phyloP scores from a whole-genome alignment of 805 yeast genomes.

The Pichia rugopelliculosa region DNA sequence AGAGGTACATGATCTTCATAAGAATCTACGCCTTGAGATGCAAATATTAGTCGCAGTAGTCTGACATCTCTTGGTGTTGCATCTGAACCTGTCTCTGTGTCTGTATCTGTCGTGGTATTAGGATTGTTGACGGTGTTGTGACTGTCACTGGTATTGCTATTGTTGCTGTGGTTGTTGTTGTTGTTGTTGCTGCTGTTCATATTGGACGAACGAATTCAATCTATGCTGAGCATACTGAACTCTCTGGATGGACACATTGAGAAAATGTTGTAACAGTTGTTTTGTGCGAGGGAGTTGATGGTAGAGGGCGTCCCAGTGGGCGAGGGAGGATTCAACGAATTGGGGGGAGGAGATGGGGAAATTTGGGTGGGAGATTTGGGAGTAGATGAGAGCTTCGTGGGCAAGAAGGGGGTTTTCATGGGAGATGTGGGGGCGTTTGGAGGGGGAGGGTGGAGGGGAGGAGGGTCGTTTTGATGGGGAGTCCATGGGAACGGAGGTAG shows the following conservation, averaged over 20 bases:
- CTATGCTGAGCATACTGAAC: background rate
- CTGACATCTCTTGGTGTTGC: constrained; percentile 82
- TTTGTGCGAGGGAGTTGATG: background rate
- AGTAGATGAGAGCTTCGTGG: background rate
- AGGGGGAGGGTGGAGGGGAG: background rate
- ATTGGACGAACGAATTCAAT: background rate
- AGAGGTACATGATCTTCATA: constrained; percentile 95
- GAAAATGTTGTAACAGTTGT: background rate
- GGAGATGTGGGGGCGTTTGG: background rate
- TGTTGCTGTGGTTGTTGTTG: background rate
- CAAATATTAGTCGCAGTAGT: constrained; percentile 79
- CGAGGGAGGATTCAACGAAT: background rate
- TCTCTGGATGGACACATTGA: background rate
- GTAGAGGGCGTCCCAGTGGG: background rate
- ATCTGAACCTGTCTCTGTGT: background rate
- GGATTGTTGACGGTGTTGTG: background rate
- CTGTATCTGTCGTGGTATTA: background rate
- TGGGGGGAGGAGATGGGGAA: background rate
- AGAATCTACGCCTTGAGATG: constrained; percentile 84
- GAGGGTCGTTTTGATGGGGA: background rate
- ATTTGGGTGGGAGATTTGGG: background rate
- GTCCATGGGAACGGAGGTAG: too few species aligned
- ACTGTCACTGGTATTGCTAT: too few species aligned
- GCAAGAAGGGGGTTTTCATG: background rate
- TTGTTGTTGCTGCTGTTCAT: background rate